Percentiles rank a stretch among this genome's conserved stretches.
These are phyloP conservation scores for Aspergillus coremiiformis DNA, from an alignment of 495 filamentous ascomycete species.

Conservation along the genomic window DNA sequence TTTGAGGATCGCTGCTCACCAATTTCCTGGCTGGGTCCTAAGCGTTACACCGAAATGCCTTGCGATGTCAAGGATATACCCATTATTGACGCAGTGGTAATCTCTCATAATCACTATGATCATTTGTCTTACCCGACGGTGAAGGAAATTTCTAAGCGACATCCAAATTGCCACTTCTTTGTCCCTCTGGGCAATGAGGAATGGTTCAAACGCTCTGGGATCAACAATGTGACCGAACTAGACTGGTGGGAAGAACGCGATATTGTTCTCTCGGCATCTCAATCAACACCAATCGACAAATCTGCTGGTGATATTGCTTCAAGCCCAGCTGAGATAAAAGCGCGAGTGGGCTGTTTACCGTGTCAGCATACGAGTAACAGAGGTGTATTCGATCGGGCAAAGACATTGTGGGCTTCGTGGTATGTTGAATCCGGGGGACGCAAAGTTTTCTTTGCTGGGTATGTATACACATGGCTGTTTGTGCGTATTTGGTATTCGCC, in stretches of 20 bases:
- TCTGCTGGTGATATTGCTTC: slow-evolving; percentile 22
- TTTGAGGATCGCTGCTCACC: slow-evolving; percentile 85
- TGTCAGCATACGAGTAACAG: slow-evolving; percentile 78
- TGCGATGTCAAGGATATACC: slow-evolving; percentile 77
- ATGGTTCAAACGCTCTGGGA: slow-evolving; percentile 68
- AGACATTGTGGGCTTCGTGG: slow-evolving; percentile 87
- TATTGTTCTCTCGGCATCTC: slow-evolving; percentile 49
- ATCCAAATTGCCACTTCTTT: slow-evolving; percentile 83
- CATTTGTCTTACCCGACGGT: slow-evolving; percentile 76
- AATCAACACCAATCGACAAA: slow-evolving; percentile 19
- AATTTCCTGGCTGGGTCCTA: slow-evolving; percentile 62
- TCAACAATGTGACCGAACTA: slow-evolving; percentile 73
- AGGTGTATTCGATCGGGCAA: slow-evolving; percentile 55
- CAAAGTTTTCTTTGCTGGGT: slow-evolving; percentile 43
- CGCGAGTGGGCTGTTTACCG: slow-evolving; percentile 73
- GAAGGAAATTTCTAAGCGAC: slow-evolving; percentile 56
- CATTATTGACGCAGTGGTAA: slow-evolving; percentile 78
- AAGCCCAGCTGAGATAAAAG: slow-evolving; percentile 48
- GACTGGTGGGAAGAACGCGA: slow-evolving; percentile 94
- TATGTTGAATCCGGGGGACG: slow-evolving; percentile 60
- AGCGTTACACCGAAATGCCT: slow-evolving; percentile 72
- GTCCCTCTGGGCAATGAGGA: slow-evolving; percentile 79
- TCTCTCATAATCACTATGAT: slow-evolving; percentile 93
- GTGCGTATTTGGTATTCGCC: background rate
- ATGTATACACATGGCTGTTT: slow-evolving; percentile 5